Base-by-base conservation (phyloP, 495 filamentous ascomycete genomes). In the Darksidea phi region DNA sequence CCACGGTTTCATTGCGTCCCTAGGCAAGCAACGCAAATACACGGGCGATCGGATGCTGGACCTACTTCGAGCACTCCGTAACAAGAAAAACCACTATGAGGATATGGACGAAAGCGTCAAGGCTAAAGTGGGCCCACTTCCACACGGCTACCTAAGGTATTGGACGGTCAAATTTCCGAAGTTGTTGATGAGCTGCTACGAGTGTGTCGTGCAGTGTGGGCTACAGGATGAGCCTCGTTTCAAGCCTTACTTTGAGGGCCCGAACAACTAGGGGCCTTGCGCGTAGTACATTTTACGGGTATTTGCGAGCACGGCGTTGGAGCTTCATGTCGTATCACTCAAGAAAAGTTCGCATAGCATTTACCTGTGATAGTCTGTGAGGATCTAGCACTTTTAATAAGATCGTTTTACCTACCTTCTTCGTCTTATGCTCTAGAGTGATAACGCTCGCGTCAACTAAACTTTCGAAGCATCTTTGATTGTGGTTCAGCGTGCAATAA, bases 1-100 rank as follows among this genome's bases (percentile, higher is more conserved):
- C 21, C 81, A 81, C 36, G 83, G 87, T 13, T 96, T 96, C 70
- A 85, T 90, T 57, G 91, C 95, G 20, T 87, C 84, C 25, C 75
- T 97, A 10, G 91, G 91, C 57, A 97, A 94, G 75, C 95, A 98
- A 75, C 83, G 95, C 69, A 97, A 96, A 71, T 98, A 98, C 72
- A 92, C 87, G 2, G 91, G 91, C 0, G 79, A 80, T 0, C 83
- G 82, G 45, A 80, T 98, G 72, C 75, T 97, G 50, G 94, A 98
- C 76, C 77, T 98, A 20, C 74, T 97, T 21, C 84, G 94, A 6
- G 95, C 91, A 8, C 75, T 98, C 59, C 79, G 94, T n/a, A 98
- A 98, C 72, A 98, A 98, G 80, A 73, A 73, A 64, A 71, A 76
- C 38, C 75, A 77, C 67, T 77, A 75, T 45, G 74, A 72, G 60